phyloP scores from a whole-genome alignment of 2,329 filamentous ascomycete genomes.

The Aspergillus quadricinctus region DNA sequence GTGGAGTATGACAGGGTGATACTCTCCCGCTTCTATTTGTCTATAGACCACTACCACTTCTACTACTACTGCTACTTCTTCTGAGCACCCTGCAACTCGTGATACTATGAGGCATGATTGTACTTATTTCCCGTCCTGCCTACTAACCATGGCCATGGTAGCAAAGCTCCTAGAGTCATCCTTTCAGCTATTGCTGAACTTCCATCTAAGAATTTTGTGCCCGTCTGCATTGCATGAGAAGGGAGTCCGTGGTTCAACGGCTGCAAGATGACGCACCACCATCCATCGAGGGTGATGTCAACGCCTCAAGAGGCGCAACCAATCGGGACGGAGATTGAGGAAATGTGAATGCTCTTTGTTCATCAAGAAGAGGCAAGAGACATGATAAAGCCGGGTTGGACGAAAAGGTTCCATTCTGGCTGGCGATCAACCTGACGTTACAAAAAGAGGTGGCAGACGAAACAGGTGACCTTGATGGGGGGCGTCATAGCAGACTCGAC shows the following conservation, averaged over 20 bases:
- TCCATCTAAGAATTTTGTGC: too few species aligned
- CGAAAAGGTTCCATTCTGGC: slow-evolving; percentile 5
- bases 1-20: slow-evolving; percentile 19
- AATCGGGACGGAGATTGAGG: not conserved
- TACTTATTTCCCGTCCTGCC: not conserved
- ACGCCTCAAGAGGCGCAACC: not conserved
- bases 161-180: not conserved
- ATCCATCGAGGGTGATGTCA: not conserved
- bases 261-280: slow-evolving; percentile 2
- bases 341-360: slow-evolving; percentile 1
- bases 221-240: not conserved
- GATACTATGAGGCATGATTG: not conserved
- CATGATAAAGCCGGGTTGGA: not conserved
- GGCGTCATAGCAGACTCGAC: not conserved
- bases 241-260: not conserved
- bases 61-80: not conserved
- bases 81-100: not conserved
- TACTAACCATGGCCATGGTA: not conserved
- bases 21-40: not conserved
- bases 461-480: not conserved
- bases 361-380: not conserved
- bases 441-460: slow-evolving; percentile 17
- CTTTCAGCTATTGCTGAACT: not conserved
- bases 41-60: not conserved
- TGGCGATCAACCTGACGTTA: slow-evolving; percentile 13